phyloP scores from a whole-genome alignment of 257 asterid species.

The Ligustrum vulgare region DNA sequence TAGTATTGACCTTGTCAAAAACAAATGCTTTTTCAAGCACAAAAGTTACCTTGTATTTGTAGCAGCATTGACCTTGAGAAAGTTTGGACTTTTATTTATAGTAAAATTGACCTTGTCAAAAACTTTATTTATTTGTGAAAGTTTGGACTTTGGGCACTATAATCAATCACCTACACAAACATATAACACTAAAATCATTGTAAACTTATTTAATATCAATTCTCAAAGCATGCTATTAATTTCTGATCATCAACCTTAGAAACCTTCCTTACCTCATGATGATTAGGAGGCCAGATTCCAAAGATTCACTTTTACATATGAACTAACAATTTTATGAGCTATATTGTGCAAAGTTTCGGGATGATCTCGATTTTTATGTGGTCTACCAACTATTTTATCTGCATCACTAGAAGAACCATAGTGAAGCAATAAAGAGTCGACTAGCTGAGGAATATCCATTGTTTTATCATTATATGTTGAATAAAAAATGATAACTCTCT shows the following conservation, averaged over 20 bases:
- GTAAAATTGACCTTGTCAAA: too few species aligned
- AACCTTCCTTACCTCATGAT: constrained; percentile 45
- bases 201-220: too few species aligned
- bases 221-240: too few species aligned
- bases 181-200: too few species aligned
- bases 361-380: constrained; percentile 35
- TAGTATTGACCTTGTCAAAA: too few species aligned
- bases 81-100: too few species aligned
- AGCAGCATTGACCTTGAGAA: too few species aligned
- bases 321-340: constrained; percentile 33
- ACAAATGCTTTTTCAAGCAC: too few species aligned
- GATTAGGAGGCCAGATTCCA: constrained; percentile 48
- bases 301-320: constrained; percentile 37
- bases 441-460: constrained; percentile 32
- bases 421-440: constrained; percentile 31
- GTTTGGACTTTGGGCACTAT: too few species aligned
- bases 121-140: too few species aligned
- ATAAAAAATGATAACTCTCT: constrained; percentile 40
- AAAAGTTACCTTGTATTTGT: too few species aligned
- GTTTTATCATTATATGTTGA: constrained; percentile 41
- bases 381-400: constrained; percentile 37
- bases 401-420: constrained; percentile 23
- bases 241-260: constrained; percentile 36
- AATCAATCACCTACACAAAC: too few species aligned
- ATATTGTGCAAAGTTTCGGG: constrained; percentile 33